A percentile compares a stretch with the other conserved stretches of the same genome.
Evolutionary conservation across 768 basidiomycete species (phyloP).

Genomic region (Suillus placidus): DNA sequence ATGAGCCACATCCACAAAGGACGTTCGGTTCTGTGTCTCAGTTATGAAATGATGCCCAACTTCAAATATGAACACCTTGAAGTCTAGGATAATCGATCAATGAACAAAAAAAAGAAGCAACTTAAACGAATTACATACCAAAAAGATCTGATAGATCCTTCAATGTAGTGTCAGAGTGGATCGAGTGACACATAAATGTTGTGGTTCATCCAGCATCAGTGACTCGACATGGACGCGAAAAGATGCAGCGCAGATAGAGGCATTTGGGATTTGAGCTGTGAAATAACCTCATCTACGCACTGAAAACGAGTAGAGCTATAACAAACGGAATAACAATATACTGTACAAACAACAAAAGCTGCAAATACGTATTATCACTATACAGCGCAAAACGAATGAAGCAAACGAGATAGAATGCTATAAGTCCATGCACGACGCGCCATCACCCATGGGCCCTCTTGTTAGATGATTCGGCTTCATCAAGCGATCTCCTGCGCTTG

Average conservation of each 20-base stretch:
- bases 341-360: constrained; percentile 25
- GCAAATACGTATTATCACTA: constrained; percentile 1
- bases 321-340: constrained; percentile 30
- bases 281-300: neutral
- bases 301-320: neutral
- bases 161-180: neutral
- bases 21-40: neutral
- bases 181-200: neutral
- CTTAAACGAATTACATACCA: neutral
- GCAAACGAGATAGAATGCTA: neutral
- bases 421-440: constrained; percentile 7
- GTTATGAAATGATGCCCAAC: neutral
- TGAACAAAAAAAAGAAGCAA: neutral
- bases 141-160: neutral
- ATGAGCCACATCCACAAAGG: neutral
- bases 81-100: neutral
- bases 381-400: neutral
- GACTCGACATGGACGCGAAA: neutral
- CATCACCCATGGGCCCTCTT: constrained; percentile 23
- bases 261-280: neutral
- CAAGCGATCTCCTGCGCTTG: constrained; percentile 32
- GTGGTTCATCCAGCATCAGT: neutral
- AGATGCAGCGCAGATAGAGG: neutral
- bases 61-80: neutral
- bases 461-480: constrained; percentile 26